Conservation (phyloP, 306 rosid species). For the Sphenostylis stenocarpa region DNA sequence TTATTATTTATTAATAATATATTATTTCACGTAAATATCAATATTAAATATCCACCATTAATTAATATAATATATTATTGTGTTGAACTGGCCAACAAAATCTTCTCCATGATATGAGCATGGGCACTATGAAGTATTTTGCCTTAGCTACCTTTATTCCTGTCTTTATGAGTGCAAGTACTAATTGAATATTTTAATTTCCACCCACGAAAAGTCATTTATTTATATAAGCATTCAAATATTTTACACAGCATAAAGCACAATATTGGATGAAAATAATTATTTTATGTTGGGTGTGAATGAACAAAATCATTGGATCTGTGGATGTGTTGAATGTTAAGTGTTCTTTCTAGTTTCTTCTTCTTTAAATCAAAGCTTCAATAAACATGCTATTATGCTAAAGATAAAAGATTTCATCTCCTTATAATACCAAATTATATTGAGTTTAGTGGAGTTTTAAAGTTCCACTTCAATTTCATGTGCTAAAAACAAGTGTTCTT, state of each 20-base stretch:
- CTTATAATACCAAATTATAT: slow-evolving; percentile 12
- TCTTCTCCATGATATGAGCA: slow-evolving; percentile 9
- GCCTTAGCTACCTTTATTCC: background rate
- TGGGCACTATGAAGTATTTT: background rate
- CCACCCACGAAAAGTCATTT: background rate
- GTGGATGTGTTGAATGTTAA: background rate
- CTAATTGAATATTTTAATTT: background rate
- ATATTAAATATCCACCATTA: too few species aligned
- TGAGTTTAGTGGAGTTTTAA: background rate
- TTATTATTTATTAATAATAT: too few species aligned
- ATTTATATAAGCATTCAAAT: background rate
- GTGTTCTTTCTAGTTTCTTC: slow-evolving; percentile 8
- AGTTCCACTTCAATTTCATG: background rate
- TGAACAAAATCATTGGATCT: slow-evolving; percentile 26
- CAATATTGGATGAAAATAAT: slow-evolving; percentile 2
- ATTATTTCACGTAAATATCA: too few species aligned
- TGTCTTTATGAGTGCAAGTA: background rate
- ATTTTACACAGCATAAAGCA: background rate
- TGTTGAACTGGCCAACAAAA: background rate
- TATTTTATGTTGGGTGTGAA: slow-evolving; percentile 18
- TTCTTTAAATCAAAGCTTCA: slow-evolving; percentile 12
- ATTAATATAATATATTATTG: background rate
- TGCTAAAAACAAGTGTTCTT: background rate
- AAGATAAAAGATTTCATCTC: background rate
- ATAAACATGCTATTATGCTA: background rate